Evolutionary conservation across 805 yeast genomes (phyloP).

Genomic region (Millerago galiae): DNA sequence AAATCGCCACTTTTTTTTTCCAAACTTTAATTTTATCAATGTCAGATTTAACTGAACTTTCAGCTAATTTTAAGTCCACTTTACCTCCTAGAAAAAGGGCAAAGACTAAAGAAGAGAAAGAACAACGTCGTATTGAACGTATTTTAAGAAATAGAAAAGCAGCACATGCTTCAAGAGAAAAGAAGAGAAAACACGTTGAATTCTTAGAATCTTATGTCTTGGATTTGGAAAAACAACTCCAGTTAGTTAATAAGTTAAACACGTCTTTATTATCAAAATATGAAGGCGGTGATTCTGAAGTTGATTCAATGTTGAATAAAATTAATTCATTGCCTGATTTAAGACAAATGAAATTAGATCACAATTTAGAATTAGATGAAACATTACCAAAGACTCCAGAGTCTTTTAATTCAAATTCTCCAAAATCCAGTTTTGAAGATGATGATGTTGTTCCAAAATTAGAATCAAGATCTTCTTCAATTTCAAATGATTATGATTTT

Average conservation of each 20-base stretch:
- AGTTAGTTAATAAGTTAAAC: conserved; percentile 13
- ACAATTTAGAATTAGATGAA: conserved; percentile 13
- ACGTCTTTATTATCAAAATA: conserved; percentile 11
- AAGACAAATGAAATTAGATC: conserved; percentile 15
- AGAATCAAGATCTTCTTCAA: conserved; percentile 12
- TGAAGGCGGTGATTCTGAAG: conserved; percentile 13
- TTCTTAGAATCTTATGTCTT: conserved; percentile 48
- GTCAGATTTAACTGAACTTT: conserved; percentile 24
- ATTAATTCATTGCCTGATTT: conserved; percentile 19
- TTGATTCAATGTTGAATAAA: conserved; percentile 14
- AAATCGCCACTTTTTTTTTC: no score
- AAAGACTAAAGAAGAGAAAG: conserved; percentile 93
- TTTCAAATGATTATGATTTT: conserved; percentile 7
- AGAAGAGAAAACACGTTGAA: conserved; percentile 89
- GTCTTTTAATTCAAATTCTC: conserved; percentile 15
- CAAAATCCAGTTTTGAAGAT: conserved; percentile 11
- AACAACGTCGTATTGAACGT: conserved; percentile 90
- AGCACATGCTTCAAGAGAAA: conserved; percentile 95
- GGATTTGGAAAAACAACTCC: conserved; percentile 22
- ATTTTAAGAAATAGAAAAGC: conserved; percentile 92
- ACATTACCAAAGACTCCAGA: conserved; percentile 25
- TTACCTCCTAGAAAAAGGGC: conserved; percentile 96
- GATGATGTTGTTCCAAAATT: conserved; percentile 13
- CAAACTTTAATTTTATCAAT: conserved; percentile 3
- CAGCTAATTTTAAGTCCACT: conserved; percentile 37